A percentile compares a stretch with the other conserved stretches of the same genome.
Evolutionary conservation across 495 filamentous ascomycete genomes (phyloP).

Genomic region (Penicillium turbatum): DNA sequence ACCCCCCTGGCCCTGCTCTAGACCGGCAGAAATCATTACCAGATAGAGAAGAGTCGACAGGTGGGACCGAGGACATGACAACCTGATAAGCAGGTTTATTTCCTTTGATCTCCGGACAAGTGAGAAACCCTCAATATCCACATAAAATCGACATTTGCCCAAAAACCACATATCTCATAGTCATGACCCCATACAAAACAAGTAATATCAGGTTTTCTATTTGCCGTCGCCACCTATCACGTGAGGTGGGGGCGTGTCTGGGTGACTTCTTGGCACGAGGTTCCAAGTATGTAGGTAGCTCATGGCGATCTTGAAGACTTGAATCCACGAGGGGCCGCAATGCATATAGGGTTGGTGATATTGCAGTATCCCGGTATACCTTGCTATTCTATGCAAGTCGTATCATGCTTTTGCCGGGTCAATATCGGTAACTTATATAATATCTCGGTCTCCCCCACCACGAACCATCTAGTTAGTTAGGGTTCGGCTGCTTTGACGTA

Average conservation of each 20-base stretch:
- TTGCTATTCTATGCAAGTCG: neutral
- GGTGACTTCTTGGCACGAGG: conserved; percentile 1
- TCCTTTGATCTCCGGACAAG: too few relatives aligned
- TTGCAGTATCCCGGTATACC: neutral
- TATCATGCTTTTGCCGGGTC: neutral
- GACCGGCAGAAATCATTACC: conserved; percentile 1
- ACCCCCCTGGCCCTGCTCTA: neutral
- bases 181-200: neutral
- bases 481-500: neutral
- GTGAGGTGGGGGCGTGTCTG: conserved; percentile 11
- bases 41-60: neutral
- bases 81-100: neutral
- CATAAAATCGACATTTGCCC: neutral
- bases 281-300: neutral
- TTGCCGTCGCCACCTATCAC: conserved; percentile 9
- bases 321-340: neutral
- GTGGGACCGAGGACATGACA: neutral
- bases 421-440: neutral
- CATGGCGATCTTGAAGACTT: neutral
- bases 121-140: too few relatives aligned
- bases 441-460: neutral
- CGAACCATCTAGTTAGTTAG: neutral
- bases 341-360: neutral
- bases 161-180: neutral
- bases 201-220: neutral